Base-by-base conservation (phyloP, 495 filamentous ascomycete genomes). In the Poronia punctata region DNA sequence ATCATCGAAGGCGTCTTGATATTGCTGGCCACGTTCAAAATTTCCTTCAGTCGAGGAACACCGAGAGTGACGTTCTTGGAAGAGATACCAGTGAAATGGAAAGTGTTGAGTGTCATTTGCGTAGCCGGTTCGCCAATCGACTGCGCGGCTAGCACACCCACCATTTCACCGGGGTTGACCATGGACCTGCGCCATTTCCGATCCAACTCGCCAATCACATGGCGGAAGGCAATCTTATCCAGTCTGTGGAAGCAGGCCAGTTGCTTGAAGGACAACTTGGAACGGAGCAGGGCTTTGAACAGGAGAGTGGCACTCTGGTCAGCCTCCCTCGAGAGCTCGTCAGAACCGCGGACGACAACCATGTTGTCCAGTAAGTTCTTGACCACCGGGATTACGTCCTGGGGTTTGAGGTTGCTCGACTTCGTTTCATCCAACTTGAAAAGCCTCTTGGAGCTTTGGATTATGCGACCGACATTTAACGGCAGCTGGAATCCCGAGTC, bases 61-160 rank as follows among this genome's bases (percentile, higher is more conserved):
- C 92, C 92, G 38, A 97, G 84, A 16, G 92, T 99, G 35, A 97
- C 88, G 73, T 97, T 99, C 80, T 99, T 99, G 16, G 92, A 95
- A 1, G 93, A 93, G 29, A 98, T 88, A 93, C 92, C 92, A 62
- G 92, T 88, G 66, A 99, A 97, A 75, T 99, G 92, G 81, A 99
- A 99, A 19, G 92, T 99, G 65, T 99, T 99, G 33, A 99, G 64
- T 0, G 92, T 99, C 92, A 99, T 99, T 68, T 99, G 92, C 2
- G 92, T 99, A 30, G 92, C 92, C 14, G 92, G 92, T 61, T 99
- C 92, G 70, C 92, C 92, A 62, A 99, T 97, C 18, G 89, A 96
- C 65, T 99, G 92, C 8, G 92, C 92, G 40, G 92, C 92, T 54
- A 99, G 74, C 22, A 97, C 93, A 60, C 92, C 92, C 39, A 97